Evolutionary conservation across 1,284 basidiomycete species (phyloP), one percentile per base, ranked within the genome.

Genomic region (Entoloma clypeatum): DNA sequence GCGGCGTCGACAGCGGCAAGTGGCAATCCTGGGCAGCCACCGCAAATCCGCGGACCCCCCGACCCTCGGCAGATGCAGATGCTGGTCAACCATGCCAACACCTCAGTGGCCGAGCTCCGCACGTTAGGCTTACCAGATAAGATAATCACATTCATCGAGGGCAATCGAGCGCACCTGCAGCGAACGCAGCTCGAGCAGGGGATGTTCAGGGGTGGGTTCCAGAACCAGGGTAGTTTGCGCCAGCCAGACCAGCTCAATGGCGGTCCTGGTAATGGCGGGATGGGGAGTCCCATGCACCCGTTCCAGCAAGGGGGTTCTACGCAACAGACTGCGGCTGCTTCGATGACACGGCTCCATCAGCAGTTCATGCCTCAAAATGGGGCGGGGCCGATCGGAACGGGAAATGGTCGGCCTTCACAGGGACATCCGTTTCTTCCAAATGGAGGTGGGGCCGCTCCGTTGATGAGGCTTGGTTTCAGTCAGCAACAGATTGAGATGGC

Each of bases 91-190:
- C 73, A 68, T 48, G 69, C 75, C 7, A 56, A 71, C 36, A 52
- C 66, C 26, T 62, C 71, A 7, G 64, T 60, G 1, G 61, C 65
- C 5, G 76, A 84, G 22, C 67, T 88, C 47, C 75, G 74, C 14
- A 61, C 63, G 3, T 68, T 65, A 34, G 69, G 68, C 18, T 57
- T 83, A n/a, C 61, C 65, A 1, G 74, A 78, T 10, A 48, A 67
- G 26, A 57, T 77, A 37, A 79, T 87, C 41, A 44, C 59, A 22
- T 67, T 75, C 43, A 72, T 88, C 27, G 85, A 87, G 47, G 49
- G 50, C 4, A 55, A 81, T 54, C 75, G 85, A 29, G 26, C 67
- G 2, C 56, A 61, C 14, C 54, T 81, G 16, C 71, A 74, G 54
- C 60, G 66, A 21, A 59, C 56, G 16, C 52, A 54, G 1, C 59